Conservation (phyloP, 768 basidiomycete species). For the Rhodotorula graminis region DNA sequence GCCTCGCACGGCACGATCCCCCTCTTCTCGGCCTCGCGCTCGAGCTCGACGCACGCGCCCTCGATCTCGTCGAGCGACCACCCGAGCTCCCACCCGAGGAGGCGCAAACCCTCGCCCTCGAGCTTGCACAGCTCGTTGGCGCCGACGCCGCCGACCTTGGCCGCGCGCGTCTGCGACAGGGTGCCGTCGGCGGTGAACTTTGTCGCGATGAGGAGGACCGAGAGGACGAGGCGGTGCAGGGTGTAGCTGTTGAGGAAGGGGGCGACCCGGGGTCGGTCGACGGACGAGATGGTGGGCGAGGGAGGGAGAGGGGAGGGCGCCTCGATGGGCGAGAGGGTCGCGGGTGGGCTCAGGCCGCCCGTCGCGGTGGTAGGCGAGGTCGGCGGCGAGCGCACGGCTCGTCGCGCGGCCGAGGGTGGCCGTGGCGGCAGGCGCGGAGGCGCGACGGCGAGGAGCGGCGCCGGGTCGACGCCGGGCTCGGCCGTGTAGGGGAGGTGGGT, state of each 20-base stretch:
- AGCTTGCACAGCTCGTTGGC: conserved; percentile 30
- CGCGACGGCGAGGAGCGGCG: not conserved
- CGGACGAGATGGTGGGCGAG: conserved; percentile 6
- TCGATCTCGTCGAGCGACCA: conserved; percentile 15
- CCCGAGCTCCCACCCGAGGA: conserved; percentile 22
- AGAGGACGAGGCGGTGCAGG: conserved; percentile 37
- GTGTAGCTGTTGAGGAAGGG: conserved; percentile 37
- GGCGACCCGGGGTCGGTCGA: not conserved
- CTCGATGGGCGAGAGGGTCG: not conserved
- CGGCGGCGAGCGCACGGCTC: not conserved
- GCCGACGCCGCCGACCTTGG: conserved; percentile 39
- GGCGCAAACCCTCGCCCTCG: conserved; percentile 33
- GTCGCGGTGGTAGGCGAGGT: not conserved
- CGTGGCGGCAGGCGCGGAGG: not conserved
- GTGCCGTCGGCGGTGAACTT: conserved; percentile 34
- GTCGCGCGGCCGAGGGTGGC: not conserved
- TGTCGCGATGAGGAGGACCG: conserved; percentile 29
- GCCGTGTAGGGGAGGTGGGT: conserved; percentile 28
- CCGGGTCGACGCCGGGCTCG: not conserved
- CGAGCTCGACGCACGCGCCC: not conserved
- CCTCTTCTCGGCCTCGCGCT: not conserved
- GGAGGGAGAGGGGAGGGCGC: conserved; percentile 7
- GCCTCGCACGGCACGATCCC: not conserved
- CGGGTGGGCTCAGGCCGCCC: not conserved
- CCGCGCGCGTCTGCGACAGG: conserved; percentile 27